Conservation (phyloP, 179 eudicot species). For the Spergularia azorica region DNA sequence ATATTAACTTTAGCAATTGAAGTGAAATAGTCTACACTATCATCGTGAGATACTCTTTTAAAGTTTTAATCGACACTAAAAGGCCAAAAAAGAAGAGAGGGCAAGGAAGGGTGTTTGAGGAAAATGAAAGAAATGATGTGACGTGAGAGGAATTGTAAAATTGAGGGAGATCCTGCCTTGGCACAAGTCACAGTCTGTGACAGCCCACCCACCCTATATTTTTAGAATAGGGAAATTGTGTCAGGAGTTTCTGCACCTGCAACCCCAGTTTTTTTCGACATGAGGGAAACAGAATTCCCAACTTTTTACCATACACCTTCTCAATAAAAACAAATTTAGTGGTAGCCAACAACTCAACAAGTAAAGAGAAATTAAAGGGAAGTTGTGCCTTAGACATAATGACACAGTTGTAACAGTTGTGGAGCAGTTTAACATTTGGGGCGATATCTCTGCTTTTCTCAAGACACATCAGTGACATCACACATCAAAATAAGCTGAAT, state of each 20-base stretch:
- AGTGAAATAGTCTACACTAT: no score
- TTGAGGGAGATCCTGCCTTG: slow-evolving; percentile 33
- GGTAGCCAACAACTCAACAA: no score
- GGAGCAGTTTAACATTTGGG: not conserved
- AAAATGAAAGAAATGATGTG: slow-evolving; percentile 22
- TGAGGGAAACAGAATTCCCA: not conserved
- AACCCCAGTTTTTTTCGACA: not conserved
- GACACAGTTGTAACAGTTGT: not conserved
- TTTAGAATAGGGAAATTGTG: not conserved
- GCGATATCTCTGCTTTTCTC: not conserved
- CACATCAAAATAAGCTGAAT: no score
- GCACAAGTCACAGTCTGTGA: slow-evolving; percentile 14
- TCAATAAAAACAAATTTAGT: not conserved
- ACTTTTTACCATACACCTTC: not conserved
- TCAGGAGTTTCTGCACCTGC: not conserved
- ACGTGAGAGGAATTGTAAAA: slow-evolving; percentile 25
- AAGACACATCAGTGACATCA: not conserved
- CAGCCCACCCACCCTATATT: not conserved
- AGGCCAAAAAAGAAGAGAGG: not conserved
- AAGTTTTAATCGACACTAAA: not conserved
- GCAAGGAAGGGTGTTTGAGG: not conserved
- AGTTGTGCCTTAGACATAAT: not conserved
- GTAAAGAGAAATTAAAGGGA: no score
- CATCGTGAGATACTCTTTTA: no score
- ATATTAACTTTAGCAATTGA: no score